Evolutionary conservation across 257 asterid species (phyloP).

Genomic region (Perilla frutescens): DNA sequence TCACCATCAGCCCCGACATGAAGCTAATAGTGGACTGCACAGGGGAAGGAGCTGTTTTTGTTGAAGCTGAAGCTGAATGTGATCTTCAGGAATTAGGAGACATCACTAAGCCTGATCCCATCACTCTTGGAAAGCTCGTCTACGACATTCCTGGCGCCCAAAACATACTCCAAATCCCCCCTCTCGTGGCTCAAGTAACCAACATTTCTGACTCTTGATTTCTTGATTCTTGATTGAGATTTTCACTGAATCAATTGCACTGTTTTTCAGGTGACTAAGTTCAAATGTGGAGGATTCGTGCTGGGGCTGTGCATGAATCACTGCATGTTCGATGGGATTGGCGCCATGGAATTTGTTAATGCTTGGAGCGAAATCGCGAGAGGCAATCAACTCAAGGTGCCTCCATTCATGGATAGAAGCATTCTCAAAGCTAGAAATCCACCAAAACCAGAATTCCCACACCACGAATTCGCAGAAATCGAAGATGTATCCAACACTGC

Average conservation of each 20-base stretch:
- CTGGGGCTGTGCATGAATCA: conserved; percentile 90
- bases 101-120: conserved; percentile 81
- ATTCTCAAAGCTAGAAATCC: conserved; percentile 74
- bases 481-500: conserved; percentile 63
- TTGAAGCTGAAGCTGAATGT: conserved; percentile 85
- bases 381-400: conserved; percentile 54
- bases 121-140: conserved; percentile 77
- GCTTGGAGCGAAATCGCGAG: conserved; percentile 84
- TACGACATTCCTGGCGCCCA: conserved; percentile 82
- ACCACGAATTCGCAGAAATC: conserved; percentile 79
- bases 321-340: conserved; percentile 90
- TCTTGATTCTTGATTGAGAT: no score
- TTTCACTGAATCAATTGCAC: background rate
- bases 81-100: conserved; percentile 65
- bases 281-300: conserved; percentile 93
- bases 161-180: conserved; percentile 77
- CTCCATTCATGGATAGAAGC: conserved; percentile 79
- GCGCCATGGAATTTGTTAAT: conserved; percentile 90
- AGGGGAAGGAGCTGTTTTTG: conserved; percentile 82
- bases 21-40: conserved; percentile 83
- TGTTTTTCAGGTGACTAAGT: conserved; percentile 68
- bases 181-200: conserved; percentile 77
- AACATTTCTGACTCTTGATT: no score
- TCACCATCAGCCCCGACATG: conserved; percentile 65
- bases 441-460: conserved; percentile 65